A percentile compares a stretch with the other conserved stretches of the same genome.
Evolutionary conservation across 495 filamentous ascomycete genomes (phyloP).

Genomic region (Daldinia caldariorum): DNA sequence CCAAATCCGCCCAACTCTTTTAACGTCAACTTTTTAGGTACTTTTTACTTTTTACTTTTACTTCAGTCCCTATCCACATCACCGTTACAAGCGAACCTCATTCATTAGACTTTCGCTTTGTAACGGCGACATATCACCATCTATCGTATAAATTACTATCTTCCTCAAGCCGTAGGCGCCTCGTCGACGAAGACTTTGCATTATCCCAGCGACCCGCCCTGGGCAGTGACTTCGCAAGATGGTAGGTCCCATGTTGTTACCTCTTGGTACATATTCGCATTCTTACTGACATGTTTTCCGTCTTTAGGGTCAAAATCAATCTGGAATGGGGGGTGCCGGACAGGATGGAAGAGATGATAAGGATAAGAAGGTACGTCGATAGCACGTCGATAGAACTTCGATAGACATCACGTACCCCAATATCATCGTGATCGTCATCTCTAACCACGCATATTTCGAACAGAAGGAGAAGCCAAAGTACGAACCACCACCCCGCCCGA

Average conservation of each 20-base stretch:
- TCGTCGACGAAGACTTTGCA: neutral
- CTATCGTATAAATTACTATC: neutral
- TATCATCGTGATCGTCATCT: neutral
- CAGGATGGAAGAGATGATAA: slow-evolving; percentile 86
- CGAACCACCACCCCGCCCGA: slow-evolving; percentile 95
- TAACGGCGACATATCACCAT: neutral
- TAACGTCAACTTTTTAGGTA: slow-evolving; percentile 1
- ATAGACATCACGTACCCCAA: neutral
- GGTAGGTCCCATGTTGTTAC: slow-evolving; percentile 29
- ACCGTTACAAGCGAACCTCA: neutral
- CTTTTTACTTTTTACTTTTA: neutral
- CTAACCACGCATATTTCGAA: slow-evolving; percentile 29
- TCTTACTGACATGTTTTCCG: neutral
- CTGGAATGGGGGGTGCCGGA: slow-evolving; percentile 79
- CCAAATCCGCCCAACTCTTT: neutral
- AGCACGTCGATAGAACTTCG: too few species aligned
- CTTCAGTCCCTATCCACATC: slow-evolving; percentile 7
- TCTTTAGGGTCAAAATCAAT: slow-evolving; percentile 84
- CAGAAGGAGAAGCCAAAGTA: slow-evolving; percentile 99
- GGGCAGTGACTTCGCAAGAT: slow-evolving; percentile 37
- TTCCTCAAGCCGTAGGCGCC: neutral
- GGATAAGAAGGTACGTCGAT: slow-evolving; percentile 86
- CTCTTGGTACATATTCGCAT: neutral
- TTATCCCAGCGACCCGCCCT: neutral
- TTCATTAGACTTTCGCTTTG: neutral